Base-by-base conservation (phyloP, 352 stramenopile genomes). In the Phytophthora sp. region DNA sequence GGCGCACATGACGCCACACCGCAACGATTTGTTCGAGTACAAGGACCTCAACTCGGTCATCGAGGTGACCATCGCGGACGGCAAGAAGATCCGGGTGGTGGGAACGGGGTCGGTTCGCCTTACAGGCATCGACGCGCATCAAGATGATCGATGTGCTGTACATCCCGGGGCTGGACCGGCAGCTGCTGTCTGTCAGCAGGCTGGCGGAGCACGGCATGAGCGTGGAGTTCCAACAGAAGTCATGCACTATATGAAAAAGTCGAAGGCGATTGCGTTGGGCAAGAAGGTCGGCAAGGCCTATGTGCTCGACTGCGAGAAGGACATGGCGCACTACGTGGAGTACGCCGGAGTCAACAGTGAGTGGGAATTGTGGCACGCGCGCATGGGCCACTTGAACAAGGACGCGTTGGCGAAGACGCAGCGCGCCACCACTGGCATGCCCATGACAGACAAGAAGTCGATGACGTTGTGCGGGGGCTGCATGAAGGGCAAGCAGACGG, bases 301-400 rank as follows among this genome's bases (percentile, higher is more conserved):
- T 45, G 7, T 64, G 34, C 24, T 76, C 0, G 54, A 67, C 30
- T 62, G 26, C 2, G 23, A 76, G 18, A 5, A 56, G 8, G 46
- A 63, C 1, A 13, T 32, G 27, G 60, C 54, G 1, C 30, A 58
- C n/a, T 42, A 38, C 26, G 39, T 51, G 0, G 32, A 70, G n/a
- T 54, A 70, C 53, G 0, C 24, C 1, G 39, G 20, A 2, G 13
- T 24, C 2, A 24, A 44, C 17, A 56, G 26, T 48, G 18, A 69
- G 61, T 65, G 50, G 61, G 49, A 72, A 44, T 9, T 72, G 2
- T 72, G 52, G 38, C 61, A 72, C 7, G 62, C 62, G 9, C 49
- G 55, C 2, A 55, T 72, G 28, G 55, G 54, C 1, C 62, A 66
- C 28, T 27, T 46, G 4, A 66, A 45, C 32, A 3, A 56, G 28